phyloP scores from a whole-genome alignment of 495 filamentous ascomycete species.

The Aspergillus egyptiacus region DNA sequence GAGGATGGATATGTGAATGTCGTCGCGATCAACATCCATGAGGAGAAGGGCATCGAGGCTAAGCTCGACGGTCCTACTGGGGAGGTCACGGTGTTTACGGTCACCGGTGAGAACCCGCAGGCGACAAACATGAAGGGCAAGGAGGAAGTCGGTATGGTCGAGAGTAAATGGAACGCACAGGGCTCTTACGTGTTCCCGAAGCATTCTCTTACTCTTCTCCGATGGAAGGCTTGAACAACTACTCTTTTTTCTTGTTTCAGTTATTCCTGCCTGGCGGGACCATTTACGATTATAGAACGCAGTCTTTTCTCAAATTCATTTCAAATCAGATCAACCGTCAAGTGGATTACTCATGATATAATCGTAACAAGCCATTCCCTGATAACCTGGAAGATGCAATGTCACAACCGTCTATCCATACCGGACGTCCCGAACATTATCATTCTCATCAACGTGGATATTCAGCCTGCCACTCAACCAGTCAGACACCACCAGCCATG shows the following conservation, averaged over 20 bases:
- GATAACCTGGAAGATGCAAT: too few relatives aligned
- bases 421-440: constrained; percentile 65
- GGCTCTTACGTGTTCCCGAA: constrained; percentile 56
- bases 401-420: constrained; percentile 28
- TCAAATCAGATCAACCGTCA: neutral
- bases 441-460: constrained; percentile 64
- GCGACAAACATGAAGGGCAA: constrained; percentile 55
- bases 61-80: constrained; percentile 48
- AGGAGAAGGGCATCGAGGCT: constrained; percentile 50
- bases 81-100: constrained; percentile 50
- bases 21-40: constrained; percentile 64
- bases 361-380: neutral
- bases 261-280: neutral
- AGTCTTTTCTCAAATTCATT: neutral
- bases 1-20: constrained; percentile 58
- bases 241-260: neutral
- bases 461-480: constrained; percentile 49
- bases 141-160: constrained; percentile 53
- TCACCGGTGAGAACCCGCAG: constrained; percentile 49
- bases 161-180: constrained; percentile 55
- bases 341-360: too few relatives aligned
- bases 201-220: constrained; percentile 59
- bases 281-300: constrained; percentile 7
- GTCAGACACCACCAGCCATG: neutral
- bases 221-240: constrained; percentile 50